Evolutionary conservation across 108 stramenopile species (phyloP).

Genomic region (Conticribra guillardii): DNA sequence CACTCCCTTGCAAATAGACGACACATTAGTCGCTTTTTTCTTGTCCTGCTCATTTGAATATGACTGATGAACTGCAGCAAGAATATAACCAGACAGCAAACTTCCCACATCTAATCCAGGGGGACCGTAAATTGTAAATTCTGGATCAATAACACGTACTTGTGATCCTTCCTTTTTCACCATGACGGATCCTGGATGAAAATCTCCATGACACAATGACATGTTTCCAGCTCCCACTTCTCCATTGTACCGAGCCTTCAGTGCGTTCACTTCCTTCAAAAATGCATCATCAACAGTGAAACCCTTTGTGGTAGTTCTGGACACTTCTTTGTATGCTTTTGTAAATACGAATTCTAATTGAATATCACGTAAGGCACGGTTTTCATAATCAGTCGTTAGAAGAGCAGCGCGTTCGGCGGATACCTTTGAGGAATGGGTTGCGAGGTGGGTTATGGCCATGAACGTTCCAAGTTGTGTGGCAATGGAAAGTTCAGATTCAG

Average conservation of each 20-base stretch:
- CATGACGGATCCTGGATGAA: slow-evolving; percentile 88
- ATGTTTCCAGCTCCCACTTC: slow-evolving; percentile 38
- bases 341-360: slow-evolving; percentile 85
- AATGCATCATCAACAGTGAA: slow-evolving; percentile 61
- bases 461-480: slow-evolving; percentile 70
- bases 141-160: slow-evolving; percentile 81
- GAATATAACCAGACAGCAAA: slow-evolving; percentile 71
- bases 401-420: slow-evolving; percentile 48
- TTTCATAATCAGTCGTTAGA: slow-evolving; percentile 67
- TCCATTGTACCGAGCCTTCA: slow-evolving; percentile 74
- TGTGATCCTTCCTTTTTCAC: slow-evolving; percentile 46
- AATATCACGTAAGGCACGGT: slow-evolving; percentile 77
- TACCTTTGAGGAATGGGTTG: slow-evolving; percentile 67
- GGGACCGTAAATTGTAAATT: slow-evolving; percentile 86
- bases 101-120: slow-evolving; percentile 85
- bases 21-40: slow-evolving; percentile 30
- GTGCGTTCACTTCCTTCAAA: slow-evolving; percentile 59
- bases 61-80: slow-evolving; percentile 73
- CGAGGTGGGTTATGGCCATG: slow-evolving; percentile 76
- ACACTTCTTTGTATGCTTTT: slow-evolving; percentile 79
- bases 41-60: slow-evolving; percentile 41
- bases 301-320: slow-evolving; percentile 65
- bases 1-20: slow-evolving; percentile 51
- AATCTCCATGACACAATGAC: slow-evolving; percentile 79
- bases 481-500: slow-evolving; percentile 37